A percentile compares a stretch with the other conserved stretches of the same genome.
phyloP scores from a whole-genome alignment of 345 rosid species.

The Eucalyptus sp. region DNA sequence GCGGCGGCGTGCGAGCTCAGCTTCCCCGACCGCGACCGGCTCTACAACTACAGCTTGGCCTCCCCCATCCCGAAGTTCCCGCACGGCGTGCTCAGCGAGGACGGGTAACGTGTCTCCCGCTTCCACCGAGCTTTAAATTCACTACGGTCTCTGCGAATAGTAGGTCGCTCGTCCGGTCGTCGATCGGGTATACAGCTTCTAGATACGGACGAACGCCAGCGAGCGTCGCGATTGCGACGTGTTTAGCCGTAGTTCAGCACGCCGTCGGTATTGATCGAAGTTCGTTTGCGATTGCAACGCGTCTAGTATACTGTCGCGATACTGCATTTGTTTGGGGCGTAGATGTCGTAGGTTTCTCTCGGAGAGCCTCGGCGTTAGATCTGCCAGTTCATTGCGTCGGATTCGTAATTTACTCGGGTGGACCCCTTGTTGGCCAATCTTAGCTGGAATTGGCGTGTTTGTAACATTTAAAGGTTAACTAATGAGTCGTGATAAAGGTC shows the following conservation, averaged over 20 bases:
- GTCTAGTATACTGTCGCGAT: not conserved
- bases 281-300: not conserved
- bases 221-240: not conserved
- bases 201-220: not conserved
- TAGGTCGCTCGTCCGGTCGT: not conserved
- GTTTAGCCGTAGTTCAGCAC: not conserved
- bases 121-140: not conserved
- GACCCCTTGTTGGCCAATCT: not conserved
- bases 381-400: not conserved
- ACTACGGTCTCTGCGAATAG: not conserved
- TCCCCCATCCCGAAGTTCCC: constrained; percentile 57
- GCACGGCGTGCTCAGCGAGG: constrained; percentile 94
- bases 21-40: constrained; percentile 29
- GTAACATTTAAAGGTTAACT: not conserved
- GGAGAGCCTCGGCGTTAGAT: not conserved
- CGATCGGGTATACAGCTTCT: not conserved
- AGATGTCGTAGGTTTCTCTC: not conserved
- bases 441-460: not conserved
- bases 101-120: constrained; percentile 45
- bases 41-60: constrained; percentile 60
- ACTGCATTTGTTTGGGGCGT: not conserved
- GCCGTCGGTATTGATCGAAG: not conserved
- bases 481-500: not conserved
- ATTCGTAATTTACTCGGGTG: not conserved
- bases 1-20: constrained; percentile 51